A percentile compares a stretch with the other conserved stretches of the same genome.
Evolutionary conservation across 1,284 basidiomycete genomes (phyloP).

Genomic region (Puccinia polysora): DNA sequence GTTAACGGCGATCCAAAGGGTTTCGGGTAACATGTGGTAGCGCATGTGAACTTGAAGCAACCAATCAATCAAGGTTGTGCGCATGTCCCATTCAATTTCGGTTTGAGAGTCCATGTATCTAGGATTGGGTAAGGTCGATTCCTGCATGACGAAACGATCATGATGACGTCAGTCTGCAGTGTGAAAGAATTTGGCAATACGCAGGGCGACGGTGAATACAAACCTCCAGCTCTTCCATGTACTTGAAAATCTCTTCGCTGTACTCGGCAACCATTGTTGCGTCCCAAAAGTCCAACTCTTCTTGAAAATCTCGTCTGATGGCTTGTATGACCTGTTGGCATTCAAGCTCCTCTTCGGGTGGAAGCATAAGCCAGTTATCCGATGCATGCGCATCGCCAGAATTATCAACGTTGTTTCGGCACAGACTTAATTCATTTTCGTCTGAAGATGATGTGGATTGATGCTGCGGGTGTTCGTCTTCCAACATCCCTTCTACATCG

Average conservation of each 20-base stretch:
- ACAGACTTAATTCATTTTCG: slow-evolving; percentile 43
- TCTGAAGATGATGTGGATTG: slow-evolving; percentile 29
- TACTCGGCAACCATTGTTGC: slow-evolving; percentile 98
- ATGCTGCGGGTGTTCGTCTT: not conserved
- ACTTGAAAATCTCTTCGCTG: slow-evolving; percentile 90
- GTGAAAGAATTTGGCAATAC: not conserved
- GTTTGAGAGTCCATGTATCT: slow-evolving; percentile 92
- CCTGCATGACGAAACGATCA: slow-evolving; percentile 56
- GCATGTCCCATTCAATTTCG: slow-evolving; percentile 78
- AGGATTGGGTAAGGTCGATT: slow-evolving; percentile 81
- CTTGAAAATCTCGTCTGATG: slow-evolving; percentile 53
- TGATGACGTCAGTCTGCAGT: not conserved
- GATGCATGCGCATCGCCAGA: slow-evolving; percentile 10
- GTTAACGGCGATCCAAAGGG: slow-evolving; percentile 66
- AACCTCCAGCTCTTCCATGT: slow-evolving; percentile 89
- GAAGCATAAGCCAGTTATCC: slow-evolving; percentile 65
- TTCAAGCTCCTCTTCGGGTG: slow-evolving; percentile 51
- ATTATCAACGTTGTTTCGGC: slow-evolving; percentile 37
- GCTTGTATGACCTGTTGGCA: slow-evolving; percentile 52
- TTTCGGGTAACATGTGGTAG: slow-evolving; percentile 65
- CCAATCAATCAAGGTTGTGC: slow-evolving; percentile 55
- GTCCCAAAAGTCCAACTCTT: slow-evolving; percentile 76
- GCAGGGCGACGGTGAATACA: slow-evolving; percentile 48
- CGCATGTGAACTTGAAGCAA: slow-evolving; percentile 63
- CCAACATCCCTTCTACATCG: slow-evolving; percentile 58